These are phyloP conservation scores for Circinella minor DNA, from an alignment of 371 early-diverging fungal genomes.

Conservation along the genomic window DNA sequence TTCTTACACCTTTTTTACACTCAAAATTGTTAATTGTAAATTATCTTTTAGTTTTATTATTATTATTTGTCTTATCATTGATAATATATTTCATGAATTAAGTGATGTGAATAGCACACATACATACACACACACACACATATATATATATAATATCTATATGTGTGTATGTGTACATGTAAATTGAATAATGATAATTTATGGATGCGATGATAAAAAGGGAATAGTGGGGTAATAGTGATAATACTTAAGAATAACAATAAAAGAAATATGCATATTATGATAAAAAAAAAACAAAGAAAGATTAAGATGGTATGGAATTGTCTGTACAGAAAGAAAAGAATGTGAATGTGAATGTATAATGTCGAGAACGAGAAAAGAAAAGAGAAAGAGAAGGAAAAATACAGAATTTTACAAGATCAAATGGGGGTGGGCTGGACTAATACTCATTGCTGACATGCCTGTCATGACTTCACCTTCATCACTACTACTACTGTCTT, in stretches of 20 bases:
- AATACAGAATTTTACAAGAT: not conserved
- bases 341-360: not conserved
- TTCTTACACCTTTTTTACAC: too few relatives aligned
- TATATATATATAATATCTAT: too few relatives aligned
- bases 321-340: not conserved
- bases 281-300: not conserved
- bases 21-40: not conserved
- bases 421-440: conserved; percentile 45
- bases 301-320: not conserved
- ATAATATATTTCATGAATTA: too few relatives aligned
- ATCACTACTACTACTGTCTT: conserved; percentile 41
- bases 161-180: too few relatives aligned
- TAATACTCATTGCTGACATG: conserved; percentile 66
- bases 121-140: too few relatives aligned
- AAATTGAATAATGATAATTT: not conserved
- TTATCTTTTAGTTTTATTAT: not conserved
- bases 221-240: too few relatives aligned
- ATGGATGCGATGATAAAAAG: not conserved
- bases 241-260: not conserved
- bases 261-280: not conserved
- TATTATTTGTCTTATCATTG: not conserved
- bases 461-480: conserved; percentile 52
- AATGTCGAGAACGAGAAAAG: not conserved
- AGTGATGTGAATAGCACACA: too few relatives aligned
- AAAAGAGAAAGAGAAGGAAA: not conserved